Base-by-base conservation (phyloP, 1,139 yeast genomes). In the Kurtzmaniella natalensis region DNA sequence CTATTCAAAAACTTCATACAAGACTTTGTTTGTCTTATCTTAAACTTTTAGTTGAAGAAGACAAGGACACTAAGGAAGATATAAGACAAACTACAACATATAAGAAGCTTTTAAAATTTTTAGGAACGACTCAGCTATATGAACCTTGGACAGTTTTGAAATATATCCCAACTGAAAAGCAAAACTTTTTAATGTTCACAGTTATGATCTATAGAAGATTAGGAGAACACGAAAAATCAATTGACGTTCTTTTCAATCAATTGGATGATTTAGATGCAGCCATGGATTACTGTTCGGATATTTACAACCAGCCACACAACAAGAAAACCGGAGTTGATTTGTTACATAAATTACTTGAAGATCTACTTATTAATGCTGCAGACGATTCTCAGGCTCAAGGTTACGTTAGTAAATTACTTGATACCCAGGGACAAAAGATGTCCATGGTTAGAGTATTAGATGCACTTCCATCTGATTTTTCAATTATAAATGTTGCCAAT, bases 161-260 rank as follows among this genome's bases (percentile, higher is more conserved):
- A 38, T 45, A 59, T 28, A 58, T 69, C 10, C 72, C 73, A 0
- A 57, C 61, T 2, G 55, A 55, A 9, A 60, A 63, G 26, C 63
- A 59, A 27, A 51, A 49, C 23, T 64, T 55, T 37, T 49, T 68
- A 5, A 39, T 69, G 20, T 57, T 84, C 32, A 70, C 78, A 28
- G 76, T 86, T 0, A 69, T 75, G 32, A 72, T 89, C 2, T 67
- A 81, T 37, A 70, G 72, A 28, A 68, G 76, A 41, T 54, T 83
- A 30, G 81, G 78, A 1, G 77, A 76, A 37, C 87, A 86, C 48
- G 70, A 70, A 10, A 72, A 76, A 33, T 81, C 89, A 0, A 62
- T 92, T 18, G 76, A 76, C 40, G 74, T 86, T 2, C 66, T 79
- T 30, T 78, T 76, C 36, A 69, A 71, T 37, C 78, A 79, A 28